Evolutionary conservation across 2,329 filamentous ascomycete genomes (phyloP).

Genomic region (Phialophora macrospora): DNA sequence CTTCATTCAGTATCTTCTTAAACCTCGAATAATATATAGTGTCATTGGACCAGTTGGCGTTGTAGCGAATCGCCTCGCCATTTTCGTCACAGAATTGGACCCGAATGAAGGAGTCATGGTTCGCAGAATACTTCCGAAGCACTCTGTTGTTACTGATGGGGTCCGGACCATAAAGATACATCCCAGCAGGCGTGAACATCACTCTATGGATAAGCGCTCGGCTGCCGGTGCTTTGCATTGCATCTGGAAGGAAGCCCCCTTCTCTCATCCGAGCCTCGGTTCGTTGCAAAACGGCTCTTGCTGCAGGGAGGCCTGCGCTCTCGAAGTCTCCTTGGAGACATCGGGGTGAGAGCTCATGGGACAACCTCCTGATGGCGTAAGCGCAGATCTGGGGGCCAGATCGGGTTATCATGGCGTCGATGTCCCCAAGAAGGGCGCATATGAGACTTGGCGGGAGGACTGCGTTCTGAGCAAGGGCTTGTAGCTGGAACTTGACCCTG

Average conservation of each 20-base stretch:
- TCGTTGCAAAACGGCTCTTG: constrained; percentile 50
- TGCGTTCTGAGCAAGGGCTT: constrained; percentile 67
- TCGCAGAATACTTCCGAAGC: constrained; percentile 65
- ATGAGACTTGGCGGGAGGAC: constrained; percentile 64
- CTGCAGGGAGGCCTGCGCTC: constrained; percentile 48
- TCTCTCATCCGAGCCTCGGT: constrained; percentile 48
- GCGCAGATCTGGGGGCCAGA: constrained; percentile 52
- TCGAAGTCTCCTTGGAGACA: constrained; percentile 57
- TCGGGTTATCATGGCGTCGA: constrained; percentile 46
- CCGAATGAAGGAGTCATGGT: constrained; percentile 69
- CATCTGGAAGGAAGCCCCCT: constrained; percentile 38
- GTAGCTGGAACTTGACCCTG: constrained; percentile 64
- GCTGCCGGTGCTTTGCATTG: constrained; percentile 32
- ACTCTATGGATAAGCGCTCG: constrained; percentile 59
- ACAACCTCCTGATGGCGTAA: constrained; percentile 60
- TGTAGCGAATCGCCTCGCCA: constrained; percentile 66
- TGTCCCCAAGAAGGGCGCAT: constrained; percentile 51
- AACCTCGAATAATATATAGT: constrained; percentile 64
- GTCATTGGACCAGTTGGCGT: constrained; percentile 56
- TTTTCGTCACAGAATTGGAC: constrained; percentile 78
- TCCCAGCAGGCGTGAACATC: constrained; percentile 64
- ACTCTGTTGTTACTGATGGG: constrained; percentile 72
- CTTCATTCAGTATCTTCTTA: constrained; percentile 60
- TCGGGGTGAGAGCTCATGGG: constrained; percentile 52
- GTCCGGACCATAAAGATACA: constrained; percentile 54